Evolutionary conservation across 2,329 filamentous ascomycete species (phyloP), one percentile per base, ranked within the genome.

Genomic region (Myriangium duriaei): DNA sequence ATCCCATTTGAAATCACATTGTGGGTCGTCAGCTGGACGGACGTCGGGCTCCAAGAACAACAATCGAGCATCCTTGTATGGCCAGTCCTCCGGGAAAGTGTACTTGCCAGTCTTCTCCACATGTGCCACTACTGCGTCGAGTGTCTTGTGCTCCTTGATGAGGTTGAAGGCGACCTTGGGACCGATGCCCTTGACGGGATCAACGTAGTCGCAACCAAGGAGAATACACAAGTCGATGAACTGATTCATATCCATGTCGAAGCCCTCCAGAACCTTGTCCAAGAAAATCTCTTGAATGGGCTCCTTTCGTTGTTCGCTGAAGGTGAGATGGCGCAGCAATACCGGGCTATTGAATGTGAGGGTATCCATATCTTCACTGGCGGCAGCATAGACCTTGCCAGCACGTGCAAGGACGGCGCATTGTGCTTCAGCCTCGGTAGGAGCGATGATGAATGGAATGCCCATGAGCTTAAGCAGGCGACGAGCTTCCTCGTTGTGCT

Each of bases 281-380:
- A 96, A 64, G 52, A 84, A 79, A 35, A 98, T 93, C 60, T 98
- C 91, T 52, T 92, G 87, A 49, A 98, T 95, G 0, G 91, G 91
- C 58, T 96, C 87, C 62, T 98, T 98, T 46, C 88, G 74, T 65
- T 94, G 86, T 67, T 98, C 91, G 55, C 85, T 92, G 59, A 95
- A 96, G 2, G 91, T 98, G 46, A 98, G 72, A 62, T 98, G 87
- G 34, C 91, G 74, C 46, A 98, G 65, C 32, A 98, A 65, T 42
- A 98, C 87, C 0, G 91, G 91, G 36, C 87, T 72, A 52, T 95
- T 78, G 60, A 98, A 98, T 53, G 88, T 96, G 39, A 98, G 67
- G 0, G 91, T 98, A 56, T 98, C 91, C 91, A 98, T 98, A 62
- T 98, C 91, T 63, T 98, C 91, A 47, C 83, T 93, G 2, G 91